Conservation (phyloP, 2,329 filamentous ascomycete genomes). For the Phialemoniopsis sp. region DNA sequence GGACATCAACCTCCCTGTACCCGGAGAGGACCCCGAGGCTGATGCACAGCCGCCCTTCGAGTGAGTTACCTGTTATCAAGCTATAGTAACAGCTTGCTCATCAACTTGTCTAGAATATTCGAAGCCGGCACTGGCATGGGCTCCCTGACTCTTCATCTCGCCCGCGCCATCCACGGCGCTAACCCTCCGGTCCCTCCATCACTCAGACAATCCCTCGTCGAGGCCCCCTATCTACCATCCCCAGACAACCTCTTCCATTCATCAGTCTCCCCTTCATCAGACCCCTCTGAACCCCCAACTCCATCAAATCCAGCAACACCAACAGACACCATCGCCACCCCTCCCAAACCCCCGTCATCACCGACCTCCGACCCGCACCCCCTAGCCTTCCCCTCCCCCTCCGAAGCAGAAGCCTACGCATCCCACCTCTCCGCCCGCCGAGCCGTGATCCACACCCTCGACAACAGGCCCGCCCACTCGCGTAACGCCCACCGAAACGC, state of each 20-base stretch:
- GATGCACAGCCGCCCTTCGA: constrained; percentile 41
- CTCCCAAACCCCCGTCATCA: too few relatives aligned
- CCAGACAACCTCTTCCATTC: too few relatives aligned
- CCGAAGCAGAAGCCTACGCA: constrained; percentile 31
- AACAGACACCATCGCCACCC: too few relatives aligned
- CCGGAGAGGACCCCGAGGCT: constrained; percentile 31
- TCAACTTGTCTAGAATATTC: constrained; percentile 44
- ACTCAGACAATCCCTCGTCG: constrained; percentile 23
- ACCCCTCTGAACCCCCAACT: too few relatives aligned
- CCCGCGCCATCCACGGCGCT: constrained; percentile 70
- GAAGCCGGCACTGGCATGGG: constrained; percentile 87
- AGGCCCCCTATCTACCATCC: too few relatives aligned
- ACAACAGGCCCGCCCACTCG: constrained; percentile 59
- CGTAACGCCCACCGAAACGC: constrained; percentile 61
- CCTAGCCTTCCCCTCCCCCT: too few relatives aligned
- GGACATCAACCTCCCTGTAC: constrained; percentile 60
- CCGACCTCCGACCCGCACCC: too few relatives aligned
- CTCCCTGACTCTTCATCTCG: constrained; percentile 69
- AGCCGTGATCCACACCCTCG: constrained; percentile 73
- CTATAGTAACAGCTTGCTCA: too few relatives aligned
- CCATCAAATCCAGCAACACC: too few relatives aligned
- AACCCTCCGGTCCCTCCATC: constrained; percentile 50
- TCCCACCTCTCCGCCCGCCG: constrained; percentile 43
- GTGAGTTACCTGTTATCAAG: neutral
- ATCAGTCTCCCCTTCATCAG: too few relatives aligned